A percentile compares a stretch with the other conserved stretches of the same genome.
Conservation (phyloP, 192 early-diverging fungal genomes). For the Allomyces macrogynus region DNA sequence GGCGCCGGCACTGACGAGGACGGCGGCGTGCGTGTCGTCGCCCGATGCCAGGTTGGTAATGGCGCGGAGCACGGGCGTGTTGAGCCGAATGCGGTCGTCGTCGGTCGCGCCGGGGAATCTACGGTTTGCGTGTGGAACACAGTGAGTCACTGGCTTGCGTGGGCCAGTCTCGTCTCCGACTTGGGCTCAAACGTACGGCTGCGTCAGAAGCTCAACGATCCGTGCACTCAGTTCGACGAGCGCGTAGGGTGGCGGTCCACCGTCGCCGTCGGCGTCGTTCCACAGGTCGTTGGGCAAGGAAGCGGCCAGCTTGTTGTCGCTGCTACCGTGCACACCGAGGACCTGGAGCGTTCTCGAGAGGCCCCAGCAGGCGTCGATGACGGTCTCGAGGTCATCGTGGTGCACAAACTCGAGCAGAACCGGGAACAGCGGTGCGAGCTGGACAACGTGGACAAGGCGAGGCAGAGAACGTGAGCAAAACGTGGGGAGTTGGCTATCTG, state of each 20-base stretch:
- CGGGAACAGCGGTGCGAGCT: not conserved
- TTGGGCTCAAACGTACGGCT: not conserved
- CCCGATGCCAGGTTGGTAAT: not conserved
- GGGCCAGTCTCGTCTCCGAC: not conserved
- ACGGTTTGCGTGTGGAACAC: too few relatives aligned
- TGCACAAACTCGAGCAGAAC: not conserved
- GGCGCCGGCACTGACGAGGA: not conserved
- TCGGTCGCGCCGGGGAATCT: not conserved
- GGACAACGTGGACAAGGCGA: not conserved
- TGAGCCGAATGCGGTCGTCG: not conserved
- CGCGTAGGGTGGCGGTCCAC: not conserved
- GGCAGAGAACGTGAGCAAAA: not conserved
- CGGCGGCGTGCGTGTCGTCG: not conserved
- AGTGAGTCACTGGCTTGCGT: too few relatives aligned
- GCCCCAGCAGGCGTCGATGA: not conserved
- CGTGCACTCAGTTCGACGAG: not conserved
- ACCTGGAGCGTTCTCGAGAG: not conserved
- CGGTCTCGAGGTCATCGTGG: not conserved
- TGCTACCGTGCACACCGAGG: not conserved
- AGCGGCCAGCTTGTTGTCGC: not conserved
- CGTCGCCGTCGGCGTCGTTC: not conserved
- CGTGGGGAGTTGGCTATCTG: not conserved
- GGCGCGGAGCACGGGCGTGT: not conserved
- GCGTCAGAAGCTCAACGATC: not conserved
- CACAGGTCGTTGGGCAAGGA: not conserved